Evolutionary conservation across 129 eudicot genomes (phyloP), one percentile per base, ranked within the genome.

Genomic region (Chrysanthemum makinoi): DNA sequence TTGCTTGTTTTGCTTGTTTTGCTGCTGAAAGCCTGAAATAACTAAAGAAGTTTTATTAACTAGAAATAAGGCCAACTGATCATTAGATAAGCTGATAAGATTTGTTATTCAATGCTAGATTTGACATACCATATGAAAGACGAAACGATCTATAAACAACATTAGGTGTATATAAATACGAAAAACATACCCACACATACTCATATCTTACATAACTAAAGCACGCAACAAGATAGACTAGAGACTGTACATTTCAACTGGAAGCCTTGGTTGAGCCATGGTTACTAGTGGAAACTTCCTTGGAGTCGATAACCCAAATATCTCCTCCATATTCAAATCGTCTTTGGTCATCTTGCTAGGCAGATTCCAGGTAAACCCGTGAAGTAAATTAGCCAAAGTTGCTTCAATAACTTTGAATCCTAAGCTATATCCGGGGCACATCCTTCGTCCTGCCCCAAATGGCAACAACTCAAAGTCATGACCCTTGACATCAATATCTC

Each of bases 261-360:
- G 80, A 74, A 86, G 91, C 59, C 85, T 57, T 60, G 90, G 85
- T 22, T 77, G 53, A 17, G 87, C 75, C 48, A 80, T 73, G 0
- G 63, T 73, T 0, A 49, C 22, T 19, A 86, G 85, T 22, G 91
- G 87, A 55, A 59, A 47, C 77, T 83, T 77, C 66, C 72, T 86
- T n/a, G 91, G 85, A 12, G 82, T 83, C 11, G 90, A 86, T 28
- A 86, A 66, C 43, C 91, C 85, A 28, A 82, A 86, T 20, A 80
- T 80, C 69, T 86, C 91, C 48, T 83, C 85, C 87, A 86, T 86
- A 11, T 86, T 72, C 52, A 86, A 15, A n/a, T 80, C 85, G 6
- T 80, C 68, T 8, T 44, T 49, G 7, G 62, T 80, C 78, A 80
- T 66, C 12, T 68, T 26, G 12, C 49, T 30, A 1, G 87, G 83